Evolutionary conservation across 129 eudicot genomes (phyloP).

Genomic region (Glebionis coronaria): DNA sequence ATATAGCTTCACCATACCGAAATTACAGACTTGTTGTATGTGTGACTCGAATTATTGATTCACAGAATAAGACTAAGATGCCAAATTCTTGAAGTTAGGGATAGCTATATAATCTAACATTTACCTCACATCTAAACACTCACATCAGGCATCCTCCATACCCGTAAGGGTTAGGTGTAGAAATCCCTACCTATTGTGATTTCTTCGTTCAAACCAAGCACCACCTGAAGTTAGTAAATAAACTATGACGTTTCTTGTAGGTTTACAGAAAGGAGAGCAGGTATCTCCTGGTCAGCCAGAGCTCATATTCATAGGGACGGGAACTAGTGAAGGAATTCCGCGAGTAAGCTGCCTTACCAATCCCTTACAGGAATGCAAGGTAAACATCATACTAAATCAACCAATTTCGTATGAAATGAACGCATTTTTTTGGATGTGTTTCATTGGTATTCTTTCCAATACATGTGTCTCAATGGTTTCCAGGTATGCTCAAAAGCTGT

Average conservation of each 20-base stretch:
- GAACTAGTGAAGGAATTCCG: constrained; percentile 97
- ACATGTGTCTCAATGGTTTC: constrained; percentile 20
- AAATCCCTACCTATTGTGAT: no score
- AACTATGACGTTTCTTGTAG: constrained; percentile 30
- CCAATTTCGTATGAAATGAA: background rate
- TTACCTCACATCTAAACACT: no score
- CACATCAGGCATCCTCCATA: no score
- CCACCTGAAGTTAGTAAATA: background rate
- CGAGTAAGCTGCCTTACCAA: constrained; percentile 98
- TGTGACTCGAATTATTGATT: no score
- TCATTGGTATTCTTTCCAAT: constrained; percentile 6
- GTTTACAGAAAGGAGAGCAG: constrained; percentile 30
- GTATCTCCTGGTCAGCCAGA: constrained; percentile 55
- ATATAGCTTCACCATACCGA: no score
- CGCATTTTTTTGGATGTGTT: background rate
- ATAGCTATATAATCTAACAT: no score
- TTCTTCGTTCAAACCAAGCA: background rate
- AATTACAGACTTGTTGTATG: no score
- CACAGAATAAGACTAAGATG: no score
- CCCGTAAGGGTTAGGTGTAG: no score
- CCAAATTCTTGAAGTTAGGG: no score
- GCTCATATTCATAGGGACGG: constrained; percentile 89
- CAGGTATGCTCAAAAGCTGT: constrained; percentile 87
- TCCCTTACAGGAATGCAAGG: constrained; percentile 66
- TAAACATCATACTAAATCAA: constrained; percentile 27